Base-by-base conservation (phyloP, 768 basidiomycete genomes). In the Rhizopogon vesiculosus region DNA sequence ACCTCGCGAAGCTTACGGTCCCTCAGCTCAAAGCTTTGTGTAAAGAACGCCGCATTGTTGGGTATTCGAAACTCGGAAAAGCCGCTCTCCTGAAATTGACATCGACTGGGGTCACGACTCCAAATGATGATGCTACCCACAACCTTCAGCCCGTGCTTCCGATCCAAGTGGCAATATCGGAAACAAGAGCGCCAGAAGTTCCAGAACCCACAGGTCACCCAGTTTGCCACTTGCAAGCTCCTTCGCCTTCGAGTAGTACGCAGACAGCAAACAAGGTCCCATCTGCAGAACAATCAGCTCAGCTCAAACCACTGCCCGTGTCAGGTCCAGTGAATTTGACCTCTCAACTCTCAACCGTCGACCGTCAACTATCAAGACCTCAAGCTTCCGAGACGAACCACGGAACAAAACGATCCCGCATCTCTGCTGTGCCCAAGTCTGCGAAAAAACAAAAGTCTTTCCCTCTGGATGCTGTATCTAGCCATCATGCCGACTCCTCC, bases 31-130 rank as follows among this genome's bases (percentile, higher is more conserved):
- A 83, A 63, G 76, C 76, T 3, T 56, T 89, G 15, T 91, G 87
- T 69, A 90, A 86, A 64, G 86, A 84, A 50, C 76, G 70, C 53
- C 72, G 76, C 19, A 71, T 90, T 25, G 63, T 73, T 42, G 85
- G 85, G 0, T 90, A 87, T 64, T 87, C 86, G 9, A 91, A 85
- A 64, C 78, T 88, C 18, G 65, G 69, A 41, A 89, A 89, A 66
- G 69, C 73, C 51, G 78, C 72, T 1, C 74, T 90, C 29, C 72
- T 75, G 57, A 86, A 78, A 63, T 65, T 83, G 29, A 49, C 42
- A 1, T 56, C 53, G 4, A 25, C 25, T 25, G 25, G 25, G 6
- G 56, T 44, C 13, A 46, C 38, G 8, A 29, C 45, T 38, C 42
- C 55, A 39, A 16, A 22, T 15, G 15, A 35, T 15, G 19, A 35